Percentiles rank a stretch among this genome's conserved stretches.
Evolutionary conservation across 2,329 filamentous ascomycete genomes (phyloP).

Genomic region (Cytospora piceae): DNA sequence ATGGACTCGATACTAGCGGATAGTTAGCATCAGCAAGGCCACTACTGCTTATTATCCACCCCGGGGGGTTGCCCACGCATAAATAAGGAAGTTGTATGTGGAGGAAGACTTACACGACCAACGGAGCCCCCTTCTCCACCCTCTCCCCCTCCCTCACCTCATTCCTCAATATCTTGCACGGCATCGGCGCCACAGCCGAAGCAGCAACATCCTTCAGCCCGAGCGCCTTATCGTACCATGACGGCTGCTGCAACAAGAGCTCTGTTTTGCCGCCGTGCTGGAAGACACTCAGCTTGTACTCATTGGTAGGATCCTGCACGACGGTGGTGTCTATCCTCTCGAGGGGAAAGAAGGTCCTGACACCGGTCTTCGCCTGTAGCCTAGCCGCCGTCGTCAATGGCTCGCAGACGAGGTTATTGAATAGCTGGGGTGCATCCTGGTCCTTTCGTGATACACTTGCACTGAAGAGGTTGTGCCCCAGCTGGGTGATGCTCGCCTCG

Average conservation of each 20-base stretch:
- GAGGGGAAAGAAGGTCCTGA: constrained; percentile 80
- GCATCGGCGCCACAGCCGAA: constrained; percentile 92
- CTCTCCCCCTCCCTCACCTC: constrained; percentile 80
- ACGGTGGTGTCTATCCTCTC: constrained; percentile 81
- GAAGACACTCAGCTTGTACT: constrained; percentile 75
- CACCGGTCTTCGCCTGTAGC: constrained; percentile 37
- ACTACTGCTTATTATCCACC: neutral
- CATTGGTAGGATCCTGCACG: constrained; percentile 57
- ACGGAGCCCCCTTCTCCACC: constrained; percentile 82
- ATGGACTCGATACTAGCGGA: constrained; percentile 73
- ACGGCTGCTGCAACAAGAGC: constrained; percentile 61
- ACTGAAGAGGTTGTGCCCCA: constrained; percentile 51
- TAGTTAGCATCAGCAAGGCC: neutral
- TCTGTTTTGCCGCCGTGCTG: constrained; percentile 66
- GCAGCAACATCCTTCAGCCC: constrained; percentile 80
- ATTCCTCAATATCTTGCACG: constrained; percentile 91
- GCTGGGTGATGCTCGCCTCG: constrained; percentile 55
- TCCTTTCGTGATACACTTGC: constrained; percentile 50
- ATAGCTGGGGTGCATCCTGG: constrained; percentile 44
- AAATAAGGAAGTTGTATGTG: neutral
- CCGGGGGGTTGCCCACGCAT: neutral
- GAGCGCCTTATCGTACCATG: constrained; percentile 86
- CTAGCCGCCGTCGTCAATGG: constrained; percentile 38
- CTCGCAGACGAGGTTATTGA: constrained; percentile 51
- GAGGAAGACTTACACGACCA: constrained; percentile 71